Conservation (phyloP, 2,329 filamentous ascomycete genomes). For the Colletotrichum neosansevieriae region DNA sequence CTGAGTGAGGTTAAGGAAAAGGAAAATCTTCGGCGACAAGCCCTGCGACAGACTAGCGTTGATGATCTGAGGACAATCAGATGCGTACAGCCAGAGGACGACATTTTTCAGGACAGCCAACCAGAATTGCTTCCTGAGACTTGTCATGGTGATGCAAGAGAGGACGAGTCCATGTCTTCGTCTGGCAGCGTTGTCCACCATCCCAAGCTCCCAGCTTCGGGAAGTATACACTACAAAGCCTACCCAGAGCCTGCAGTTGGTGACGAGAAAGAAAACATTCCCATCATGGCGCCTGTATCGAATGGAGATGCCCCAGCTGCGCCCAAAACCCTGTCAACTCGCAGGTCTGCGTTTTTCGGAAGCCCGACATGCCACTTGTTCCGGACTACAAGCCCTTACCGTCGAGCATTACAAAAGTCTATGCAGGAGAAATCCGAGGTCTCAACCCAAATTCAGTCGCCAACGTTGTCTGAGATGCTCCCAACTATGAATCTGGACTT, state of each 20-base stretch:
- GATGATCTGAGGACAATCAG: slow-evolving; percentile 44
- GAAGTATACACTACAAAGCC: neutral
- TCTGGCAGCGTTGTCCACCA: slow-evolving; percentile 13
- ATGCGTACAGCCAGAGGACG: slow-evolving; percentile 49
- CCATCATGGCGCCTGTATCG: neutral
- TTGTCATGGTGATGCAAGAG: neutral
- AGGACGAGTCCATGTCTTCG: neutral
- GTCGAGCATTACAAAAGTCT: slow-evolving; percentile 61
- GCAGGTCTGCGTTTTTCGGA: slow-evolving; percentile 64
- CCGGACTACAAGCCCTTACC: slow-evolving; percentile 67
- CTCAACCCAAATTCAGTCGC: slow-evolving; percentile 42
- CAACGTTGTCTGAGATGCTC: slow-evolving; percentile 6
- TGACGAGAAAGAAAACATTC: neutral
- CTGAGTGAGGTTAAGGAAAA: slow-evolving; percentile 55
- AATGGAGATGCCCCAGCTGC: slow-evolving; percentile 39
- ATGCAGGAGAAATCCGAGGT: slow-evolving; percentile 54
- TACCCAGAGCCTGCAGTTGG: neutral
- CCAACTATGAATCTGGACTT: slow-evolving; percentile 53
- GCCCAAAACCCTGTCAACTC: slow-evolving; percentile 51
- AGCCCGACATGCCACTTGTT: slow-evolving; percentile 65
- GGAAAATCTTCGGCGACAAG: neutral
- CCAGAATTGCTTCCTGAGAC: slow-evolving; percentile 4
- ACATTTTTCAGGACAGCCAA: slow-evolving; percentile 47
- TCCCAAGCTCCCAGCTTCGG: neutral
- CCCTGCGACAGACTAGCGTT: neutral